Evolutionary conservation across 768 basidiomycete species (phyloP).

Genomic region (Pulveroboletus ravenelii): DNA sequence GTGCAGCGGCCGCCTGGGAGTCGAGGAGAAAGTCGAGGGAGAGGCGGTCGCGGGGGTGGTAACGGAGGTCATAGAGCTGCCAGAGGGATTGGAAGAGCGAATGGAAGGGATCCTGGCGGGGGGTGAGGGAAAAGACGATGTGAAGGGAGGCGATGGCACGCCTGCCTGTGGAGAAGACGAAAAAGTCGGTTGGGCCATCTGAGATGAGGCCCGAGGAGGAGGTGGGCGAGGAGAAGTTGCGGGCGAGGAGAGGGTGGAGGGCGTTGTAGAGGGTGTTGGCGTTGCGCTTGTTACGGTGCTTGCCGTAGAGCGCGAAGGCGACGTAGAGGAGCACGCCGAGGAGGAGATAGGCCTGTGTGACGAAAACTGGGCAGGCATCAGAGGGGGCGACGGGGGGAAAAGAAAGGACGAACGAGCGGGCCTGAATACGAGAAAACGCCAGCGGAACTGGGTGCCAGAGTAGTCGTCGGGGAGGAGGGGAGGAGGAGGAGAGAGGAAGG

Average conservation of each 20-base stretch:
- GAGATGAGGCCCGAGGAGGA: slow-evolving; percentile 47
- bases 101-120: slow-evolving; percentile 81
- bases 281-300: slow-evolving; percentile 49
- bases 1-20: slow-evolving; percentile 30
- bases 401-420: slow-evolving; percentile 54
- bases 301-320: slow-evolving; percentile 55
- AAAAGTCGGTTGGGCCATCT: slow-evolving; percentile 77
- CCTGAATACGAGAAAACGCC: slow-evolving; percentile 74
- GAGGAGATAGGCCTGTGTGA: slow-evolving; percentile 58
- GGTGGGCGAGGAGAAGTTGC: slow-evolving; percentile 71
- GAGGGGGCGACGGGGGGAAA: background rate
- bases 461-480: slow-evolving; percentile 45
- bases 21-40: slow-evolving; percentile 76
- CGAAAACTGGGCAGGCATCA: slow-evolving; percentile 45
- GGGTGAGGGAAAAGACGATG: slow-evolving; percentile 69
- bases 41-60: slow-evolving; percentile 61
- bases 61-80: slow-evolving; percentile 73
- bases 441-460: slow-evolving; percentile 68
- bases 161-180: slow-evolving; percentile 84
- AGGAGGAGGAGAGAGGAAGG: slow-evolving; percentile 10
- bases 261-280: slow-evolving; percentile 65
- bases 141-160: slow-evolving; percentile 74
- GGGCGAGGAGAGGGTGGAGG: slow-evolving; percentile 51
- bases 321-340: slow-evolving; percentile 52
- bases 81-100: slow-evolving; percentile 54